phyloP scores from a whole-genome alignment of 2,329 filamentous ascomycete genomes.

The Aspergillus pseudoviridinutans region DNA sequence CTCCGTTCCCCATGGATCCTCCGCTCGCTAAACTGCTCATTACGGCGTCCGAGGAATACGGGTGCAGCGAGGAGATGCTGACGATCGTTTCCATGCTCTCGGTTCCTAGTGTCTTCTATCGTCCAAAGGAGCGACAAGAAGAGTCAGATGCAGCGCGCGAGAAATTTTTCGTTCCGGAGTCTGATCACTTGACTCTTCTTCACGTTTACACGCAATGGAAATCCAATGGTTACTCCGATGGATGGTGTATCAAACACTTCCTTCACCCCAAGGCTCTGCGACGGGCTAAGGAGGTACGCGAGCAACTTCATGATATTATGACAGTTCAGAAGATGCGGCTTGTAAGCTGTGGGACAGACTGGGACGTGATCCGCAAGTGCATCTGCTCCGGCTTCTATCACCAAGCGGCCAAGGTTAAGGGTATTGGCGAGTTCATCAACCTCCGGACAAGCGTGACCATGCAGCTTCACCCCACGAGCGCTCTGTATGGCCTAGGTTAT shows the following conservation, averaged over 20 bases:
- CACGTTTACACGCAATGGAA: slow-evolving; percentile 97
- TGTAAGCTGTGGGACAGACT: slow-evolving; percentile 87
- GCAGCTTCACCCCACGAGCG: slow-evolving; percentile 88
- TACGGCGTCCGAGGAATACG: slow-evolving; percentile 81
- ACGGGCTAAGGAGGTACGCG: slow-evolving; percentile 86
- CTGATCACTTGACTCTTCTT: slow-evolving; percentile 90
- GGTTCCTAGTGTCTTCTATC: slow-evolving; percentile 93
- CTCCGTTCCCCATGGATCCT: slow-evolving; percentile 96
- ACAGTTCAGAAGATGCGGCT: slow-evolving; percentile 86
- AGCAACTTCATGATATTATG: slow-evolving; percentile 93
- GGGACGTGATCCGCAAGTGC: slow-evolving; percentile 91
- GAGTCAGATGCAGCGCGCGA: slow-evolving; percentile 93
- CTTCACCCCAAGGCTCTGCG: slow-evolving; percentile 91
- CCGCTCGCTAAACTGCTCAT: slow-evolving; percentile 92
- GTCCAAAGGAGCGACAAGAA: slow-evolving; percentile 92
- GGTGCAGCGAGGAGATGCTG: slow-evolving; percentile 94
- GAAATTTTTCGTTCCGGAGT: slow-evolving; percentile 98
- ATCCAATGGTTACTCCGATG: slow-evolving; percentile 80
- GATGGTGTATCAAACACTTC: slow-evolving; percentile 91
- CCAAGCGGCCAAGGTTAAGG: slow-evolving; percentile 92
- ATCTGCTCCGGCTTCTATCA: slow-evolving; percentile 98
- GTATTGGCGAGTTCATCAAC: slow-evolving; percentile 96
- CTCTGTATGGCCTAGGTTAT: slow-evolving; percentile 88
- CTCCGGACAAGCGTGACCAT: slow-evolving; percentile 90
- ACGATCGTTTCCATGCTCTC: slow-evolving; percentile 98